Base-by-base conservation (phyloP, 2,329 filamentous ascomycete genomes). In the Colletotrichum liaoningense region DNA sequence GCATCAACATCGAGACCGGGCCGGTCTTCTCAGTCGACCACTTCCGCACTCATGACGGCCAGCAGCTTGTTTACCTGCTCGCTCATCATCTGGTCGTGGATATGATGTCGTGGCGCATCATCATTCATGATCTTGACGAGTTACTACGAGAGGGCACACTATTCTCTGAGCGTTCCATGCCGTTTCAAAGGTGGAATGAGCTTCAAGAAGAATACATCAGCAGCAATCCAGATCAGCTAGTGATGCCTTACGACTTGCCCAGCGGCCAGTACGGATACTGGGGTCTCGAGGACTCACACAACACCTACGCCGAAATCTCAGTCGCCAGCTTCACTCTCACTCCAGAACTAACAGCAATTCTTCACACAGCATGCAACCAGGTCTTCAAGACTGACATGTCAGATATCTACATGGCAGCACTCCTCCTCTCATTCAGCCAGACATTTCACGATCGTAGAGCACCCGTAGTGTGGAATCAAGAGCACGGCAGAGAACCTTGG, bases 391-490 rank as follows among this genome's bases (percentile, higher is more conserved):
- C 88, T 0, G 87, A 91, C 56, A 80, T 85, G 0, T 84, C 86
- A 8, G 88, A 91, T 74, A 83, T 91, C 2, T 87, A 90, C 75
- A 79, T 91, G 5, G 85, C 89, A 2, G 85, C 88, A 0, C 80
- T 91, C 5, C 78, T 90, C 4, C 84, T 90, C 7, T 89, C 89
- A 0, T 92, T 91, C 77, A 82, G 84, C 2, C 86, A 87, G 69
- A 86, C 85, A 0, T 92, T 92, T 72, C 82, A 85, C 16, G 88
- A 91, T 64, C 84, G 89, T 22, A 73, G 76, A 0, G 79, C 83
- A 0, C 90, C 89, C 0, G 86, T 86, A 1, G 76, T 91, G 0
- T 92, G 88, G 88, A 88, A 86, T 67, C 86, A 88, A 74, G 87
- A 88, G 72, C 83, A 86, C 49, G 88, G 88, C 19, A 82, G 88